A percentile compares a stretch with the other conserved stretches of the same genome.
Conservation (phyloP, 441 rosid species). For the Jatropha podagrica region DNA sequence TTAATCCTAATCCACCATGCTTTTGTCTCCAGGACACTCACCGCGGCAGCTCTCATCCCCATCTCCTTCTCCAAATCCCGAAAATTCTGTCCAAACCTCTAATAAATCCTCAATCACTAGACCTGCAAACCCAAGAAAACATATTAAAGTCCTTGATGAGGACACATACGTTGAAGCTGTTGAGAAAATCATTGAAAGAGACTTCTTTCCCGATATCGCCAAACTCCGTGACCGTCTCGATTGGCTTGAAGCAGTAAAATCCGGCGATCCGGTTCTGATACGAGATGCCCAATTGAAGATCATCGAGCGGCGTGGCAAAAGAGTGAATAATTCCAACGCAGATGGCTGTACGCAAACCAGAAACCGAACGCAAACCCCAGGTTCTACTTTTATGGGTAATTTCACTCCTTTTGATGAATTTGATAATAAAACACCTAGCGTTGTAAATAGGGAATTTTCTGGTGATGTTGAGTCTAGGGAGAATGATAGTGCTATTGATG, state of each 20-base stretch:
- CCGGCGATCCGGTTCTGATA: constrained; percentile 81
- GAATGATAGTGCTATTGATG: constrained; percentile 54
- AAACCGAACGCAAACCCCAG: constrained; percentile 64
- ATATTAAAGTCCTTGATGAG: constrained; percentile 71
- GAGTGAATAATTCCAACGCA: constrained; percentile 30
- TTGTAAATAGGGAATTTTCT: constrained; percentile 36
- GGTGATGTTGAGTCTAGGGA: constrained; percentile 31
- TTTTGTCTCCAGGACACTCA: constrained; percentile 89
- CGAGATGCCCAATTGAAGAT: constrained; percentile 93
- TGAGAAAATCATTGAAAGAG: constrained; percentile 94
- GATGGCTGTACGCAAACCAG: constrained; percentile 37
- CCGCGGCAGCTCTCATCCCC: constrained; percentile 85
- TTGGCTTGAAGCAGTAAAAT: constrained; percentile 86
- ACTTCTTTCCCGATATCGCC: constrained; percentile 88
- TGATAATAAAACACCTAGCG: constrained; percentile 50
- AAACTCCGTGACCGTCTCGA: constrained; percentile 95
- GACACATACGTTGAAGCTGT: constrained; percentile 80
- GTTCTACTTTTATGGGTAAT: constrained; percentile 74
- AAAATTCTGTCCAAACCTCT: constrained; percentile 33
- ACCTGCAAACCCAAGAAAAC: constrained; percentile 44
- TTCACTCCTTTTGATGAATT: constrained; percentile 83
- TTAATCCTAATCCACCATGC: constrained; percentile 40
- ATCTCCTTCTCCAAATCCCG: constrained; percentile 47
- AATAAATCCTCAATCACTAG: constrained; percentile 29
- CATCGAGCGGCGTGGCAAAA: constrained; percentile 81